phyloP scores from a whole-genome alignment of 2,329 filamentous ascomycete genomes.

The Mollisia scopiformis region DNA sequence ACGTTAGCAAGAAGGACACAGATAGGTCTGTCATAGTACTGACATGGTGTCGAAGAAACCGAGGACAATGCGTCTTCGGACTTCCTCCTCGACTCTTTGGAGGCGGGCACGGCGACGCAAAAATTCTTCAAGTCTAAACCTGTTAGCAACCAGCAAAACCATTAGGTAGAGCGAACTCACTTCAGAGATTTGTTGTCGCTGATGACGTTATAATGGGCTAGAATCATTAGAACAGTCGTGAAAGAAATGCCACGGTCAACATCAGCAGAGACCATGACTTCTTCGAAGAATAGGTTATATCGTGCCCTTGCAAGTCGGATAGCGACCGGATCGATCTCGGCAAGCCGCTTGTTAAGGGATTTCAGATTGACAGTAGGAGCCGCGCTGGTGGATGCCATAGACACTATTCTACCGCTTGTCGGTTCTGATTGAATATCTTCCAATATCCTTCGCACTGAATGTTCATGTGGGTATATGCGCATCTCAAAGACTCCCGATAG shows the following conservation, averaged over 20 bases:
- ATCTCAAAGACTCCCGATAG: slow-evolving; percentile 96
- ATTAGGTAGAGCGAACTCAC: slow-evolving; percentile 45
- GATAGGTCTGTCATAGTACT: slow-evolving; percentile 33
- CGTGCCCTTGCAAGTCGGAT: slow-evolving; percentile 76
- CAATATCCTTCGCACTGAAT: slow-evolving; percentile 84
- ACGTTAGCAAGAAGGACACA: slow-evolving; percentile 23
- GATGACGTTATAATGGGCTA: slow-evolving; percentile 98
- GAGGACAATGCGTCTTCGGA: slow-evolving; percentile 85
- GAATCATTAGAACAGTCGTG: slow-evolving; percentile 88
- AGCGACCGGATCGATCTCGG: slow-evolving; percentile 71
- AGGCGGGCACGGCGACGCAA: slow-evolving; percentile 85
- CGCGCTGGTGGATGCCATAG: slow-evolving; percentile 54
- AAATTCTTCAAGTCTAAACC: slow-evolving; percentile 82
- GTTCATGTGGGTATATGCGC: slow-evolving; percentile 91
- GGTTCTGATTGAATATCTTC: slow-evolving; percentile 67
- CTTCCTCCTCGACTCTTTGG: slow-evolving; percentile 93
- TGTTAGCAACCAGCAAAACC: slow-evolving; percentile 34
- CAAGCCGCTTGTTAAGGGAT: slow-evolving; percentile 73
- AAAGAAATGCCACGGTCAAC: slow-evolving; percentile 89
- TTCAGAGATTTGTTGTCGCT: slow-evolving; percentile 94
- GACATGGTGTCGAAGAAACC: slow-evolving; percentile 94
- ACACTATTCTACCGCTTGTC: slow-evolving; percentile 47
- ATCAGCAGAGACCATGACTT: slow-evolving; percentile 92
- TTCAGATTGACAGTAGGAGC: slow-evolving; percentile 68
- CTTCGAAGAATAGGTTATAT: slow-evolving; percentile 96